Percentiles rank a stretch among this genome's conserved stretches.
Evolutionary conservation across 768 basidiomycete species (phyloP).

Genomic region (Hortiboletus flavorubellus): DNA sequence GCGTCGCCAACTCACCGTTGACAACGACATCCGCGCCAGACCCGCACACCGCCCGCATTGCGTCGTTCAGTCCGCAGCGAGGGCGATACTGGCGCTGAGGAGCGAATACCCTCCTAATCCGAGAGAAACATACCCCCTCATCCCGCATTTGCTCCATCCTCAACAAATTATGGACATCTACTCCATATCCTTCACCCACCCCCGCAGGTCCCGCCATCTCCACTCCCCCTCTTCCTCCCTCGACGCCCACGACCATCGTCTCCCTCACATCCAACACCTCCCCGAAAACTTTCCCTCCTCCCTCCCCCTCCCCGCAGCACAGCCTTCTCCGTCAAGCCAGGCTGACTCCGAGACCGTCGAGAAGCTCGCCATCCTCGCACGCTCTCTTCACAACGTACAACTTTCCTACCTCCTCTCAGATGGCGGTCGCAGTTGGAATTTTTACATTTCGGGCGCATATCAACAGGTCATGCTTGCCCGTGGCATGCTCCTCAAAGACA

Average conservation of each 20-base stretch:
- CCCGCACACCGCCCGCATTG: not conserved
- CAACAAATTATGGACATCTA: constrained; percentile 77
- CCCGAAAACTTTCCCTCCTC: constrained; percentile 32
- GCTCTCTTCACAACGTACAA: constrained; percentile 78
- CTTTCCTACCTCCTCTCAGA: constrained; percentile 75
- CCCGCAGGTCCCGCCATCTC: constrained; percentile 72
- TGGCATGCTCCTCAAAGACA: constrained; percentile 85
- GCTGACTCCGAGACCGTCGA: constrained; percentile 72
- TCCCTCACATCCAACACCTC: constrained; percentile 36
- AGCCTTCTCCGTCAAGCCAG: constrained; percentile 33
- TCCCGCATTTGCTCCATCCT: not conserved
- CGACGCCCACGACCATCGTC: constrained; percentile 56
- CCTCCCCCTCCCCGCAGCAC: constrained; percentile 38
- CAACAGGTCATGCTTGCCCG: constrained; percentile 90
- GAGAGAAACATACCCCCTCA: constrained; percentile 19
- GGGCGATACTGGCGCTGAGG: constrained; percentile 18
- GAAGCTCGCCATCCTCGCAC: constrained; percentile 76
- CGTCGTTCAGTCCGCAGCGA: constrained; percentile 1
- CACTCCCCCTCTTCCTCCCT: constrained; percentile 56
- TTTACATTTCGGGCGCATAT: constrained; percentile 86
- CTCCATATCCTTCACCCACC: constrained; percentile 91
- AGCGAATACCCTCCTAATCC: constrained; percentile 27
- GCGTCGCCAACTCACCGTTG: constrained; percentile 15
- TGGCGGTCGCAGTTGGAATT: constrained; percentile 73
- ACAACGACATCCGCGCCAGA: constrained; percentile 4